Conservation (phyloP, 1,139 yeast species). For the Candida frijolesensis region DNA sequence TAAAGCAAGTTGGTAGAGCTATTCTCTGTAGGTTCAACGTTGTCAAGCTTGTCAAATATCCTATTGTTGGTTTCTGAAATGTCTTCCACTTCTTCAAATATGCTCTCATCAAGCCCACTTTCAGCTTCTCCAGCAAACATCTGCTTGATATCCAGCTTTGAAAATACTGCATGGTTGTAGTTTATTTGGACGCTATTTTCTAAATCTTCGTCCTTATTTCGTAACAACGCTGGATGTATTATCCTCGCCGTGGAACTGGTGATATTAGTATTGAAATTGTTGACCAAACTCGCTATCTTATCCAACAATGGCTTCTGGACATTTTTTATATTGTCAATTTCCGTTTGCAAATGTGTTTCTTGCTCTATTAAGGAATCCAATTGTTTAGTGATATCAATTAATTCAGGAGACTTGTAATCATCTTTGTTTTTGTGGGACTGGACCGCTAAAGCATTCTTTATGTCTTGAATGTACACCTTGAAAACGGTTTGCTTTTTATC, state of each 20-base stretch:
- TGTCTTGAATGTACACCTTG: constrained; percentile 25
- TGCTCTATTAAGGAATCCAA: constrained; percentile 22
- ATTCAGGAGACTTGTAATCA: constrained; percentile 25
- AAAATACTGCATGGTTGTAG: constrained; percentile 23
- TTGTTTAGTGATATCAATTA: constrained; percentile 17
- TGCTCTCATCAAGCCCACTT: constrained; percentile 18
- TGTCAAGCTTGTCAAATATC: constrained; percentile 25
- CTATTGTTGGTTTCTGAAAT: constrained; percentile 18
- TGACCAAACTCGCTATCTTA: constrained; percentile 31
- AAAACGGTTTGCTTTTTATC: constrained; percentile 31
- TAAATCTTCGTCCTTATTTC: constrained; percentile 10
- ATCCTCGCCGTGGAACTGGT: constrained; percentile 11
- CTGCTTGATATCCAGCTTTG: constrained; percentile 21
- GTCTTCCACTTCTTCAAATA: constrained; percentile 26
- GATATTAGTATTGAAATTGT: constrained; percentile 26
- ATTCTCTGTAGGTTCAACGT: constrained; percentile 12
- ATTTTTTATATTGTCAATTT: constrained; percentile 29
- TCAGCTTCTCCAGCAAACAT: constrained; percentile 18
- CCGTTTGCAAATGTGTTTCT: constrained; percentile 22
- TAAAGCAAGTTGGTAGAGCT: constrained; percentile 10
- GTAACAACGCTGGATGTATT: constrained; percentile 6
- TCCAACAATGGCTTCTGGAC: constrained; percentile 42
- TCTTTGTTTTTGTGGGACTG: constrained; percentile 17
- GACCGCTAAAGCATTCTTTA: constrained; percentile 24
- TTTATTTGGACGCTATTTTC: constrained; percentile 19